Conservation (phyloP, 2,329 filamentous ascomycete genomes). For the Botrytis tulipae region DNA sequence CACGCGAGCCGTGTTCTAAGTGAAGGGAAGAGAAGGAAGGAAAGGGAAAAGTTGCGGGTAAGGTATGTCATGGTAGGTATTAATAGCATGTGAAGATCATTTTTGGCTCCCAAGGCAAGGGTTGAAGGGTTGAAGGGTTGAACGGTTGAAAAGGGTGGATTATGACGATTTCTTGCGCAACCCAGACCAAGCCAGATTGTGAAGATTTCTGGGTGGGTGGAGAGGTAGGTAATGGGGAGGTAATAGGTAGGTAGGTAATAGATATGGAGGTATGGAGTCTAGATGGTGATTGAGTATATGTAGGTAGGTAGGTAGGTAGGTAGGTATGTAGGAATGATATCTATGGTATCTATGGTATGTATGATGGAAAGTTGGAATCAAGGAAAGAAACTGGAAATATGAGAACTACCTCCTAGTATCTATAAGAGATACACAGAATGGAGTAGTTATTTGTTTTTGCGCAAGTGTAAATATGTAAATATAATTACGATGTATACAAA, state of each 20-base stretch:
- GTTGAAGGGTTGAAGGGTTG: neutral
- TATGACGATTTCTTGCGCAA: conserved; percentile 15
- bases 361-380: neutral
- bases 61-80: neutral
- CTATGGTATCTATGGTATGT: neutral
- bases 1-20: neutral
- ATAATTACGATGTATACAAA: too few species aligned
- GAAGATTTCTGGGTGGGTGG: too few species aligned
- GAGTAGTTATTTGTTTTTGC: too few species aligned
- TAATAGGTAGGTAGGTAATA: too few species aligned
- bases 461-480: too few species aligned
- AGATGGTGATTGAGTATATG: neutral
- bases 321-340: neutral
- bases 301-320: neutral
- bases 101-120: neutral
- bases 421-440: too few species aligned
- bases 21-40: neutral
- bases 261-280: neutral
- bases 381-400: too few species aligned
- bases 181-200: too few species aligned
- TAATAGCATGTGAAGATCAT: conserved; percentile 22
- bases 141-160: neutral
- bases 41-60: neutral
- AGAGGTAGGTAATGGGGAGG: too few species aligned
- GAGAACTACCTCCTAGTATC: too few species aligned